Evolutionary conservation across 371 early-diverging fungal genomes (phyloP).

Genomic region (Umbelopsis sp.): DNA sequence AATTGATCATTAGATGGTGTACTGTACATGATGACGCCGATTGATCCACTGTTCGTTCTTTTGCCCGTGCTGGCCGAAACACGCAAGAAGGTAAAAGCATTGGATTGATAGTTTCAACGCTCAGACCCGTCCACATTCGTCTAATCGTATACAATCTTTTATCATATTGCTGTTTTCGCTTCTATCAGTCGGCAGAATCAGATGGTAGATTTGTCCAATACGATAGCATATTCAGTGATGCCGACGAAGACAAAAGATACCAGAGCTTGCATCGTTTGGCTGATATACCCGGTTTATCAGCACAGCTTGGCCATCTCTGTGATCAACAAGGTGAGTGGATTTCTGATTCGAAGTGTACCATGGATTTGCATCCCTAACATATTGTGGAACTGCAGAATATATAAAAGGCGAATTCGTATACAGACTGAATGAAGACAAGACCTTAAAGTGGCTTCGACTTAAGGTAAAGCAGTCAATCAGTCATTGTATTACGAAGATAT

Average conservation of each 20-base stretch:
- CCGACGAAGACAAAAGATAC: neutral
- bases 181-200: neutral
- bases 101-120: neutral
- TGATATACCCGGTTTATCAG: neutral
- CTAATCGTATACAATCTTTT: neutral
- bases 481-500: too few relatives aligned
- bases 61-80: neutral
- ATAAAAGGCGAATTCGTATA: neutral
- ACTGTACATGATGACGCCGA: constrained; percentile 21
- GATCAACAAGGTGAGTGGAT: neutral
- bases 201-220: constrained; percentile 11
- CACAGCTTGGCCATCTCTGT: neutral
- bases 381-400: neutral
- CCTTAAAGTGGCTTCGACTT: constrained; percentile 10
- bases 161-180: neutral
- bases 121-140: too few relatives aligned
- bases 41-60: constrained; percentile 17
- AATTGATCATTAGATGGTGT: neutral
- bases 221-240: constrained; percentile 11
- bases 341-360: neutral
- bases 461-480: neutral
- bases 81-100: constrained; percentile 11
- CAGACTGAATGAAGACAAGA: constrained; percentile 20
- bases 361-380: neutral
- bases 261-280: neutral